Conservation (phyloP, 2,329 filamentous ascomycete species). For the Tolypocladium inflatum region DNA sequence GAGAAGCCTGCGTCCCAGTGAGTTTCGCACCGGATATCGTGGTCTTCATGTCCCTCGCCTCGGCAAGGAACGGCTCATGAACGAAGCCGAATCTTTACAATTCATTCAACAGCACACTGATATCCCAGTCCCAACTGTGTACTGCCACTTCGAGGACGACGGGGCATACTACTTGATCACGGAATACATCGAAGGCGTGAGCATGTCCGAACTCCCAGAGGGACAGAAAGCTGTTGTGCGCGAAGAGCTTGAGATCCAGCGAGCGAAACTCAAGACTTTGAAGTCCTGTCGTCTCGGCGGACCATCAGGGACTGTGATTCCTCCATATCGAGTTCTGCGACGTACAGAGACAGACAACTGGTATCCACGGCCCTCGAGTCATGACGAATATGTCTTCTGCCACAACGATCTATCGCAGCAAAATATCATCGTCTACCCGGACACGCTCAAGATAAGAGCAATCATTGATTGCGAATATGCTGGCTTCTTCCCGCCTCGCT, state of each 20-base stretch:
- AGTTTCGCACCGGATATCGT: constrained; percentile 16
- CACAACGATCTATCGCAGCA: constrained; percentile 13
- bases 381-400: constrained; percentile 12
- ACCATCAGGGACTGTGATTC: constrained; percentile 19
- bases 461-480: constrained; percentile 30
- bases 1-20: constrained; percentile 16
- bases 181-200: constrained; percentile 8
- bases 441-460: constrained; percentile 20
- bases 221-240: constrained; percentile 7
- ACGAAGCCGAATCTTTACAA: constrained; percentile 2
- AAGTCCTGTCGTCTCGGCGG: constrained; percentile 16
- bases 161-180: constrained; percentile 7
- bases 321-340: constrained; percentile 16
- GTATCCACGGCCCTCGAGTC: constrained; percentile 9
- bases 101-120: constrained; percentile 4
- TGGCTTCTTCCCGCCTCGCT: constrained; percentile 23
- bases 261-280: constrained; percentile 15
- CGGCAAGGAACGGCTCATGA: constrained; percentile 11
- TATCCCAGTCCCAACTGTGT: constrained; percentile 8
- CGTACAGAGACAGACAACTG: constrained; percentile 13
- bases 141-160: constrained; percentile 10
- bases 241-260: constrained; percentile 15
- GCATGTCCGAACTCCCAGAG: constrained; percentile 4
- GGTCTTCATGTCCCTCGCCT: constrained; percentile 19
- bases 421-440: constrained; percentile 14